These are phyloP conservation scores for Chytridium lagenaria DNA, from an alignment of 371 early-diverging fungal species.

Conservation along the genomic window DNA sequence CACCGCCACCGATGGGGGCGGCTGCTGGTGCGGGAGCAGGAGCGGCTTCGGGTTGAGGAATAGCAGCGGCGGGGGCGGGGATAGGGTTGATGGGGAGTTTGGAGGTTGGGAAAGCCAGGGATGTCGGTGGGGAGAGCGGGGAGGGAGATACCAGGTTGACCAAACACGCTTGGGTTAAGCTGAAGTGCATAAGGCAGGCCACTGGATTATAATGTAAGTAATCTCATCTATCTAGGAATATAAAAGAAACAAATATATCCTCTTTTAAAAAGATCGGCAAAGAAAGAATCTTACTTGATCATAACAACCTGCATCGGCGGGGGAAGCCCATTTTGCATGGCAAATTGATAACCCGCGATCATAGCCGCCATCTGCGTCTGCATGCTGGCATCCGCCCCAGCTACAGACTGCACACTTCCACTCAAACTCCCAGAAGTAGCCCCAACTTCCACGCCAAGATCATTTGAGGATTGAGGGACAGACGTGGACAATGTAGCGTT, in stretches of 20 bases:
- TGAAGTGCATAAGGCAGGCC: slow-evolving; percentile 41
- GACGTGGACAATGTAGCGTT: background rate
- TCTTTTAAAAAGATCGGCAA: background rate
- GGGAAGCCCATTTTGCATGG: background rate
- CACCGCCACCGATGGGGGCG: slow-evolving; percentile 8
- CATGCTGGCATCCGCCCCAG: slow-evolving; percentile 3
- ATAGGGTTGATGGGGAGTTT: slow-evolving; percentile 15
- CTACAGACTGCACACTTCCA: background rate
- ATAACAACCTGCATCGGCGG: slow-evolving; percentile 33
- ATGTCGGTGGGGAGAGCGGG: slow-evolving; percentile 10
- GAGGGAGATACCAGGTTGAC: background rate
- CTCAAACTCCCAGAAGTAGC: background rate
- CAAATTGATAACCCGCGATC: slow-evolving; percentile 5
- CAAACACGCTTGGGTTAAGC: background rate
- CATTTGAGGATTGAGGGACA: background rate
- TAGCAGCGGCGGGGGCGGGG: slow-evolving; percentile 1
- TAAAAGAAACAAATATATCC: background rate
- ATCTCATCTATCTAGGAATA: background rate
- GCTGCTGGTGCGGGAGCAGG: slow-evolving; percentile 9
- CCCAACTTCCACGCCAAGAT: background rate
- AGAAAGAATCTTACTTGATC: slow-evolving; percentile 36
- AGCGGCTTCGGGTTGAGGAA: slow-evolving; percentile 15
- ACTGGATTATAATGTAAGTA: too few species aligned
- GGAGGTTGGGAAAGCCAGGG: slow-evolving; percentile 17
- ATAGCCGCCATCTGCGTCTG: slow-evolving; percentile 13